A percentile compares a stretch with the other conserved stretches of the same genome.
phyloP scores from a whole-genome alignment of 257 asterid species.

The Solanum peruvianum region DNA sequence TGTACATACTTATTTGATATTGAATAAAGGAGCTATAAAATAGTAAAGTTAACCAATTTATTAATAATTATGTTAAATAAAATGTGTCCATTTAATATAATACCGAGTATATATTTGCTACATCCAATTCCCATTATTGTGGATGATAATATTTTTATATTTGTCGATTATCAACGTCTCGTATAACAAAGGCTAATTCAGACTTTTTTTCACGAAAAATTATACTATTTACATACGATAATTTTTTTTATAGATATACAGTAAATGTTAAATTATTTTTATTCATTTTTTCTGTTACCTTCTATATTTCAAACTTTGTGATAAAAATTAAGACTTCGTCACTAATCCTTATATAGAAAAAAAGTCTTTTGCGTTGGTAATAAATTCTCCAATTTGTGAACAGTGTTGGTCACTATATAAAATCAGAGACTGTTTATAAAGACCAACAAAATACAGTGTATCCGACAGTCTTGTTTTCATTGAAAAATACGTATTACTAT shows the following conservation, averaged over 20 bases:
- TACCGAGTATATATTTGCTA: neutral
- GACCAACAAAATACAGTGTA: neutral
- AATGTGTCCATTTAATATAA: too few relatives aligned
- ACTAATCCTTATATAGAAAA: neutral
- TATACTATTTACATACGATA: too few relatives aligned
- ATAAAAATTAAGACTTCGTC: neutral
- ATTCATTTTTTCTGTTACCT: neutral
- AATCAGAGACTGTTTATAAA: neutral
- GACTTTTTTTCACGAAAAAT: too few relatives aligned
- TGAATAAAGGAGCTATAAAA: too few relatives aligned
- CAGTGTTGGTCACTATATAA: neutral
- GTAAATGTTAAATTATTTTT: too few relatives aligned
- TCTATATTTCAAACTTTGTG: neutral
- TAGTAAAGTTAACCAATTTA: too few relatives aligned
- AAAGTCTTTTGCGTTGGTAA: neutral
- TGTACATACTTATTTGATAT: too few relatives aligned
- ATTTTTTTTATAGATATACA: too few relatives aligned
- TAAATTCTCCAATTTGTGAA: neutral
- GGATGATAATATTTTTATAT: neutral
- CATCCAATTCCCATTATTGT: neutral
- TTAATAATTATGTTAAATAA: too few relatives aligned
- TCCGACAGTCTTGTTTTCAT: neutral
- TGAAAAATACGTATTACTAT: neutral
- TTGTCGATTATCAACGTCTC: neutral
- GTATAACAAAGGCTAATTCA: too few relatives aligned